A percentile compares a stretch with the other conserved stretches of the same genome.
These are phyloP conservation scores for Fonsecaea erecta DNA, from an alignment of 2,329 filamentous ascomycete species.

Conservation along the genomic window DNA sequence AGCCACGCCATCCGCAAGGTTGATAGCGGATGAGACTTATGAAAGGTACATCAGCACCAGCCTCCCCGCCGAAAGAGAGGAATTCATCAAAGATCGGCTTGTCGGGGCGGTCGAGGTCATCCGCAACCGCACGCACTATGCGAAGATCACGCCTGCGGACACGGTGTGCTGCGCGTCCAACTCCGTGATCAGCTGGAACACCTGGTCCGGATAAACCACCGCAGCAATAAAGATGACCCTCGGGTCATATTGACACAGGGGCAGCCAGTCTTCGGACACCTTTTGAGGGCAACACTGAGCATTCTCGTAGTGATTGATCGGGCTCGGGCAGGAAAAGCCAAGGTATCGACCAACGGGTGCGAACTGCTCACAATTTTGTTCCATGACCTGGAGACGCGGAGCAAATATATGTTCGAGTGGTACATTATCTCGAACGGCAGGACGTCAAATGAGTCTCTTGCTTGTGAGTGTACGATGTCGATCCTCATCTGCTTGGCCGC, in stretches of 20 bases:
- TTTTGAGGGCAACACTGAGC: conserved; percentile 44
- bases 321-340: conserved; percentile 57
- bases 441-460: conserved; percentile 55
- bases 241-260: conserved; percentile 19
- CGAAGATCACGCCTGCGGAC: no score
- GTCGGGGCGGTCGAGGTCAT: no score
- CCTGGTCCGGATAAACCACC: no score
- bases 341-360: conserved; percentile 54
- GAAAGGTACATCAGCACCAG: not conserved
- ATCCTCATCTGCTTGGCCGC: conserved; percentile 53
- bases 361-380: conserved; percentile 54
- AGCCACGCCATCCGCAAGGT: not conserved
- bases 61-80: conserved; percentile 12
- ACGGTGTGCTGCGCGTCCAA: no score
- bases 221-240: conserved; percentile 16
- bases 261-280: conserved; percentile 39
- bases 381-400: conserved; percentile 63
- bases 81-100: conserved; percentile 3
- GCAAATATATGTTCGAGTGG: conserved; percentile 54
- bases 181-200: no score
- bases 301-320: conserved; percentile 45
- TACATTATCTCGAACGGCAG: conserved; percentile 63
- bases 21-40: not conserved
- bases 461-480: conserved; percentile 39
- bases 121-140: no score